Conservation (phyloP, 352 stramenopile genomes). For the Globisporangium radiosum region DNA sequence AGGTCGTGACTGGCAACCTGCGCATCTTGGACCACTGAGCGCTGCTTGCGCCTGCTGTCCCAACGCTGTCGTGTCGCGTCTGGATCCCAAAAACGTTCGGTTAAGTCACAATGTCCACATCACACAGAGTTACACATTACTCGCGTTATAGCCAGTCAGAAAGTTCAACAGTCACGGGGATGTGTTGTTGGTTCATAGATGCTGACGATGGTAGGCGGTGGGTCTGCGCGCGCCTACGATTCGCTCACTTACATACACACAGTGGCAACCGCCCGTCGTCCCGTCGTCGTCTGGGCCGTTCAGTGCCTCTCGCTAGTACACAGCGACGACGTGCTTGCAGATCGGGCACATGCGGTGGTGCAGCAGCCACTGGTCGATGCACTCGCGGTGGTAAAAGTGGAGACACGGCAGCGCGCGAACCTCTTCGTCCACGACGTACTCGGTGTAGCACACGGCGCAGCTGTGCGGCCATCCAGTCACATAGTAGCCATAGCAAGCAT, state of each 20-base stretch:
- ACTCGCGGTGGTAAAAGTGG: conserved; percentile 88
- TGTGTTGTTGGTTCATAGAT: too few species aligned
- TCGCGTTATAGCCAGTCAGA: too few species aligned
- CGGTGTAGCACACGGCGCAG: conserved; percentile 80
- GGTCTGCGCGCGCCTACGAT: too few species aligned
- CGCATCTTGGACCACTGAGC: conserved; percentile 90
- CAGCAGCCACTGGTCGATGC: conserved; percentile 88
- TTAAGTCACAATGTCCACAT: too few species aligned
- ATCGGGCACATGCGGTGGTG: conserved; percentile 81
- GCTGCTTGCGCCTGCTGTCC: neutral
- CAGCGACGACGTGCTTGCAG: conserved; percentile 78
- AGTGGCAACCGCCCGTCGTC: too few species aligned
- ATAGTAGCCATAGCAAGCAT: too few species aligned
- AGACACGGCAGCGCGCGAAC: conserved; percentile 77
- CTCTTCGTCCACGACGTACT: conserved; percentile 72
- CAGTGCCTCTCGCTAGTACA: conserved; percentile 34
- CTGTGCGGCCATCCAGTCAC: conserved; percentile 1
- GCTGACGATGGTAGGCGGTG: too few species aligned
- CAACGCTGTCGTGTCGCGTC: too few species aligned
- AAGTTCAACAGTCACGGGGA: too few species aligned
- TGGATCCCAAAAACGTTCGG: too few species aligned
- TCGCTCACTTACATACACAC: too few species aligned
- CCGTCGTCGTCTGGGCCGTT: neutral
- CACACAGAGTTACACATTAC: too few species aligned
- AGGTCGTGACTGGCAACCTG: conserved; percentile 92